Percentiles rank a stretch among this genome's conserved stretches.
phyloP scores from a whole-genome alignment of 208 protist species.

The Leishmania aethiopica region DNA sequence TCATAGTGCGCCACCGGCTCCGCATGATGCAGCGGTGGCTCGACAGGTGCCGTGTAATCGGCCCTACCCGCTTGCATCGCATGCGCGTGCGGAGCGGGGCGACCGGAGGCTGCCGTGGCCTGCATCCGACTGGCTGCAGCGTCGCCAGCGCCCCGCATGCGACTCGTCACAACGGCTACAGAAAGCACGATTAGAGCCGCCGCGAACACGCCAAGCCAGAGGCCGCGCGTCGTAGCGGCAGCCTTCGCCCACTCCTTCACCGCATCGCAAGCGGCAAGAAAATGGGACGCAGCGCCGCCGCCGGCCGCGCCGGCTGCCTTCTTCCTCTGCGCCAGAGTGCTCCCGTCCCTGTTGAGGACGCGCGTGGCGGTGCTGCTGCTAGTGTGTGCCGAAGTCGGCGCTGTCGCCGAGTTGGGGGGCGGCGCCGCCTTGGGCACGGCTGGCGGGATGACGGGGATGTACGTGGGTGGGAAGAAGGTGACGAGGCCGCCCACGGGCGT shows the following conservation, averaged over 20 bases:
- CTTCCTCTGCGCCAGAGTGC: not conserved
- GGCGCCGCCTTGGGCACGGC: not conserved
- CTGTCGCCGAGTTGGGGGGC: not conserved
- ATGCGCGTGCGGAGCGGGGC: not conserved
- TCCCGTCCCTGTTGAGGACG: not conserved
- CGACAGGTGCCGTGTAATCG: not conserved
- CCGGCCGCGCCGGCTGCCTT: not conserved
- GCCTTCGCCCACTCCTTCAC: not conserved
- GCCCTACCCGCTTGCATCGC: not conserved
- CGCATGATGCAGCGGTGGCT: not conserved
- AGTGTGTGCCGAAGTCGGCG: no score
- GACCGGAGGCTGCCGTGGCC: not conserved
- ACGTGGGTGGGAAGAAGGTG: conserved; percentile 42
- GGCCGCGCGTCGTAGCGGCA: conserved; percentile 1
- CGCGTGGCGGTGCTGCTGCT: not conserved
- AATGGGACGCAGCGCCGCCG: not conserved
- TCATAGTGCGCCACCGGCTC: not conserved
- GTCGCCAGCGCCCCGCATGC: not conserved
- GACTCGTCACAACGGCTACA: conserved; percentile 11
- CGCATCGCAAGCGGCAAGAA: not conserved
- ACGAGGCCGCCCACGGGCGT: conserved; percentile 42
- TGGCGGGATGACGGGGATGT: conserved; percentile 29
- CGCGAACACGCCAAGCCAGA: conserved; percentile 16
- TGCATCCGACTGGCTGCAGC: not conserved
- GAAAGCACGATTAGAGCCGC: conserved; percentile 23